Evolutionary conservation across 202 grass and related monocot species (phyloP), one percentile per base, ranked within the genome.

Genomic region (Cymbopogon flexuosus): DNA sequence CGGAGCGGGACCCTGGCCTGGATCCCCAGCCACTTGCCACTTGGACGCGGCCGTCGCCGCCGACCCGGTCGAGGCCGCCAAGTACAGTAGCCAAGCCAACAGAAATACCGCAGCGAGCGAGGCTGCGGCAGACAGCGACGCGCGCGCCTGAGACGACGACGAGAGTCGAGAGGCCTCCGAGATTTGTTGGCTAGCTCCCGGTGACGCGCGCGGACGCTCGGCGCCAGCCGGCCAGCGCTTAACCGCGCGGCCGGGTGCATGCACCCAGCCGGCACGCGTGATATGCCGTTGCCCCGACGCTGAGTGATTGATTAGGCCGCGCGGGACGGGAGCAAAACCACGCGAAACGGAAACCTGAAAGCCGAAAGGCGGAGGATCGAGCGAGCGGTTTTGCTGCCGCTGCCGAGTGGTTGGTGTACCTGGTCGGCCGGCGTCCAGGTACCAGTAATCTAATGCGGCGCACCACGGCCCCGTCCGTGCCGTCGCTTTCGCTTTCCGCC

Each of bases 401-500:
- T 3, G 30, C 30, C 5, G 4, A 5, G 6, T 33, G 61, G 47
- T 5, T 74, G 70, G 6, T 31, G 71, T 34, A 46, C 85, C 79
- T 52, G 79, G 73, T 72, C 72, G 73, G 79, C 73, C n/a, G n/a
- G n/a, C 18, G 78, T 30, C 72, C 72, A 59, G 54, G 65, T 83
- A 83, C 85, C 65, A 1, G 43, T 34, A 41, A 77, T 70, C 51
- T 36, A 16, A 22, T 52, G 23, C 8, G 3, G 30, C n/a, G n/a
- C n/a, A n/a, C n/a, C n/a, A n/a, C n/a, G 5, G 3, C 34, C 34
- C 40, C 74, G 23, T 42, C 24, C 68, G 24, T 49, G 29, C 47
- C 58, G 41, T 87, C 66, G 74, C 75, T 79, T 77, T 85, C 58
- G 73, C 68, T 72, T 51, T 72, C 68, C 68, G 43, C 36, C 29